These are phyloP conservation scores for Penicillium bovifimosum DNA, from an alignment of 495 filamentous ascomycete species.

Conservation along the genomic window DNA sequence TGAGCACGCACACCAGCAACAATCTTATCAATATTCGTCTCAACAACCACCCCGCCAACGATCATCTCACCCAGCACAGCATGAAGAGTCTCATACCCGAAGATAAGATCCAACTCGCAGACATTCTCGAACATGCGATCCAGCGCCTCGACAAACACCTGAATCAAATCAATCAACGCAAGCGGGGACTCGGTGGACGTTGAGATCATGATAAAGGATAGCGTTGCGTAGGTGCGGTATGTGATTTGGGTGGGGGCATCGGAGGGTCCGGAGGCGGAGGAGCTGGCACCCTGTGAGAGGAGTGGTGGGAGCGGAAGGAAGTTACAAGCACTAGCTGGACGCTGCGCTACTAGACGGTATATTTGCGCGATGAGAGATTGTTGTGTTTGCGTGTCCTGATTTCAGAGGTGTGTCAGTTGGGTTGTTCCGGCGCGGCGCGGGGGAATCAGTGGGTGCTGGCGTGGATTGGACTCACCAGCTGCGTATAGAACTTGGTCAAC, in stretches of 20 bases:
- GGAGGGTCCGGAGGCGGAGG: slow-evolving; percentile 55
- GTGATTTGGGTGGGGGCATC: slow-evolving; percentile 94
- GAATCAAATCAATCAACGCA: slow-evolving; percentile 90
- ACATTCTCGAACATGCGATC: slow-evolving; percentile 97
- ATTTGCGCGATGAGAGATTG: slow-evolving; percentile 96
- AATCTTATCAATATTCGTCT: slow-evolving; percentile 83
- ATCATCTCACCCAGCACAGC: slow-evolving; percentile 90
- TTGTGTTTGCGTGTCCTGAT: slow-evolving; percentile 86
- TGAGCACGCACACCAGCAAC: slow-evolving; percentile 77
- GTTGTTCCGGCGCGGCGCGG: neutral
- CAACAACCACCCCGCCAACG: slow-evolving; percentile 90
- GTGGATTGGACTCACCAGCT: slow-evolving; percentile 59
- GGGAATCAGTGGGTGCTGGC: neutral
- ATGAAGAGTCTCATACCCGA: slow-evolving; percentile 97
- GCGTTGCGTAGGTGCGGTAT: slow-evolving; percentile 95
- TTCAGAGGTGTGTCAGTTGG: slow-evolving; percentile 2
- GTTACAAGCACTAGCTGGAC: slow-evolving; percentile 84
- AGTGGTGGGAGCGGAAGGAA: slow-evolving; percentile 81
- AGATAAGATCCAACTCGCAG: slow-evolving; percentile 96
- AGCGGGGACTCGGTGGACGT: slow-evolving; percentile 97
- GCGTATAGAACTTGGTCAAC: slow-evolving; percentile 98
- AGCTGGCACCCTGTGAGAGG: slow-evolving; percentile 57
- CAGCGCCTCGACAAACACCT: slow-evolving; percentile 94
- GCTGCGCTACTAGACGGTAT: slow-evolving; percentile 91
- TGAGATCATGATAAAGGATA: slow-evolving; percentile 97